Evolutionary conservation across 2,329 filamentous ascomycete genomes (phyloP).

Genomic region (Beauveria medogensis): DNA sequence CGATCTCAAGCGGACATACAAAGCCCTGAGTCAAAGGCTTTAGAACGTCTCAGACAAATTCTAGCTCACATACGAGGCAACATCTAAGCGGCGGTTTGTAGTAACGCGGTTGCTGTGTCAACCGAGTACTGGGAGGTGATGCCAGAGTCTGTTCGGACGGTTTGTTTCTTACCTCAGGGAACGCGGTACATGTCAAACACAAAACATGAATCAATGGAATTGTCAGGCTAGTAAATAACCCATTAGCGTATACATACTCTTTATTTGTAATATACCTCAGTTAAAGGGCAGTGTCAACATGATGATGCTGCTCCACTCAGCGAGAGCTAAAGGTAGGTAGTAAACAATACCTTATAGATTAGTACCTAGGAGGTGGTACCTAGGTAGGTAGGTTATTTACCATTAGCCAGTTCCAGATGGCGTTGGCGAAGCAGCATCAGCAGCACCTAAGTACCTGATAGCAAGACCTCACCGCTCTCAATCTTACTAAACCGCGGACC

Average conservation of each 20-base stretch:
- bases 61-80: slow-evolving; percentile 29
- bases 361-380: too few species aligned
- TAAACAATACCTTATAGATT: too few species aligned
- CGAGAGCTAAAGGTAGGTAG: too few species aligned
- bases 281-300: too few species aligned
- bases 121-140: background rate
- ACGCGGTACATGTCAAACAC: too few species aligned
- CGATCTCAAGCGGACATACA: slow-evolving; percentile 1
- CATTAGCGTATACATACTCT: too few species aligned
- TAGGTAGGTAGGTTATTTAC: too few species aligned
- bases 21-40: slow-evolving; percentile 20
- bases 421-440: background rate
- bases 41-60: slow-evolving; percentile 29
- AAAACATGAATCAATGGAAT: too few species aligned
- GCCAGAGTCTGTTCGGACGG: background rate
- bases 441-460: background rate
- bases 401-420: too few species aligned
- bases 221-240: too few species aligned
- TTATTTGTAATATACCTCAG: too few species aligned
- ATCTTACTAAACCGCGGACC: background rate
- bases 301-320: too few species aligned
- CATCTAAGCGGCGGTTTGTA: slow-evolving; percentile 9
- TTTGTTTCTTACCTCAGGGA: background rate
- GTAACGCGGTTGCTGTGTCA: slow-evolving; percentile 13
- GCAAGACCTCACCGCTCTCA: background rate